A percentile compares a stretch with the other conserved stretches of the same genome.
Conservation (phyloP, 2,329 filamentous ascomycete species). For the Fusarium brevicatenulatum region DNA sequence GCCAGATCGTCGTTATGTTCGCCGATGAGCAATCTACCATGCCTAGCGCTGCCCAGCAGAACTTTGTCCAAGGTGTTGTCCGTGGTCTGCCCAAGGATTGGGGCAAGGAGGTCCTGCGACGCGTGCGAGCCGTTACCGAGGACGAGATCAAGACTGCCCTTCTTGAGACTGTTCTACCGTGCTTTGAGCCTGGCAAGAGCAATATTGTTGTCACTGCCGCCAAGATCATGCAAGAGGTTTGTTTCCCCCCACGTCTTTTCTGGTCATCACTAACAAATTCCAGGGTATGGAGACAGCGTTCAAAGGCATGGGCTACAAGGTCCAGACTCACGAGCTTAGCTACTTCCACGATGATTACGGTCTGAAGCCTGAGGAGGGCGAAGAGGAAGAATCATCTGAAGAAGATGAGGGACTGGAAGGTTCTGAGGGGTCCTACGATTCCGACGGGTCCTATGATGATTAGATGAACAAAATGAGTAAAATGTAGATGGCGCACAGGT, state of each 20-base stretch:
- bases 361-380: constrained; percentile 72
- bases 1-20: constrained; percentile 84
- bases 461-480: constrained; percentile 19
- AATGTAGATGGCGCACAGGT: constrained; percentile 17
- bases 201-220: constrained; percentile 92
- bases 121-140: constrained; percentile 78
- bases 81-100: constrained; percentile 80
- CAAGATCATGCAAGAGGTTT: constrained; percentile 83
- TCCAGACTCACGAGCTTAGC: constrained; percentile 76
- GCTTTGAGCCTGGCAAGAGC: constrained; percentile 82
- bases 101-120: constrained; percentile 78
- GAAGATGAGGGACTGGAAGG: constrained; percentile 52
- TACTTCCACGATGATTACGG: constrained; percentile 94
- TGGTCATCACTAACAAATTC: constrained; percentile 18
- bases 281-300: constrained; percentile 82
- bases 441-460: constrained; percentile 41
- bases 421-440: constrained; percentile 47
- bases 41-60: constrained; percentile 81
- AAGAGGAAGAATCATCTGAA: constrained; percentile 62
- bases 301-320: constrained; percentile 79
- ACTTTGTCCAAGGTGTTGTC: constrained; percentile 85
- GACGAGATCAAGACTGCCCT: constrained; percentile 82
- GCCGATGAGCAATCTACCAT: constrained; percentile 92
- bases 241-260: constrained; percentile 44
- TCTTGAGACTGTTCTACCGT: constrained; percentile 77